phyloP scores from a whole-genome alignment of 2,329 filamentous ascomycete genomes.

The Cercospora sesami region DNA sequence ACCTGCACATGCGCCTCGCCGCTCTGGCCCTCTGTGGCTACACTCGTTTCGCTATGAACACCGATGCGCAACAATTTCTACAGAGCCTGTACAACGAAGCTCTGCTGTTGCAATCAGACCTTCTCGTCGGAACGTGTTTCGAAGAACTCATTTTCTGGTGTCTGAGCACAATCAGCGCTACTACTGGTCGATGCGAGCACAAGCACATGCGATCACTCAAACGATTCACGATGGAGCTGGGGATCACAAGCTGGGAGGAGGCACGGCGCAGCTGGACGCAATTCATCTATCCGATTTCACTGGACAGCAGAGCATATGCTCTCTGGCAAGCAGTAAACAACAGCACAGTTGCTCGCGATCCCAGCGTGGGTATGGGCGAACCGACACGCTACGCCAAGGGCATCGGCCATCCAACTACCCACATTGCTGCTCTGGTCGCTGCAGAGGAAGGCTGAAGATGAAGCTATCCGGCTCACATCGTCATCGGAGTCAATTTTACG shows the following conservation, averaged over 20 bases:
- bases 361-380: constrained; percentile 14
- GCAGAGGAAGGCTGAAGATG: constrained; percentile 16
- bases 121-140: constrained; percentile 25
- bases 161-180: constrained; percentile 23
- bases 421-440: constrained; percentile 19
- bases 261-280: constrained; percentile 8
- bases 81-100: constrained; percentile 20
- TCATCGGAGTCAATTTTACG: not conserved
- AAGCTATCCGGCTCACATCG: not conserved
- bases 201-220: constrained; percentile 24
- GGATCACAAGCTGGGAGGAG: constrained; percentile 14
- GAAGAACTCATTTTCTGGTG: constrained; percentile 27
- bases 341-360: constrained; percentile 19
- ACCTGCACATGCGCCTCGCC: constrained; percentile 24
- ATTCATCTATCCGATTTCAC: constrained; percentile 16
- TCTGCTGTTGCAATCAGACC: constrained; percentile 13
- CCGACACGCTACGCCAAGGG: constrained; percentile 20
- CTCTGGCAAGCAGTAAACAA: constrained; percentile 23
- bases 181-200: constrained; percentile 22
- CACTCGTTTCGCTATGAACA: constrained; percentile 17
- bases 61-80: constrained; percentile 11
- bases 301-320: constrained; percentile 21
- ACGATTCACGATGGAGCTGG: constrained; percentile 17
- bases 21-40: constrained; percentile 21
- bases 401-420: constrained; percentile 19